Evolutionary conservation across 225 moss, liverwort and hornwort species (phyloP).

Genomic region (Thuidium tamariscinum): DNA sequence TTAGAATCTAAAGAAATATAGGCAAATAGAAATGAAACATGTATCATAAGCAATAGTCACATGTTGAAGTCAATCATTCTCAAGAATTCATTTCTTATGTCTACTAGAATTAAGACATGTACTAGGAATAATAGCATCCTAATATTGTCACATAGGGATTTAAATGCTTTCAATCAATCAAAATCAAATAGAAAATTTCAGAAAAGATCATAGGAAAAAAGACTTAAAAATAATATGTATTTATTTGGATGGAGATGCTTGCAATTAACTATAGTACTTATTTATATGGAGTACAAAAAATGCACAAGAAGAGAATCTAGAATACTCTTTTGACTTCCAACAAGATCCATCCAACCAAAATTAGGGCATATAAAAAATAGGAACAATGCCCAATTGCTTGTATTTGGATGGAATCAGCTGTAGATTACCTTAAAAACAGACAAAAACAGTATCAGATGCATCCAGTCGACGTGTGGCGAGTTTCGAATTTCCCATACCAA

Average conservation of each 20-base stretch:
- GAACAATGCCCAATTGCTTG: not conserved
- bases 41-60: not conserved
- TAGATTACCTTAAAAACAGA: not conserved
- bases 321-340: not conserved
- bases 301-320: not conserved
- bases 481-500: not conserved
- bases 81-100: not conserved
- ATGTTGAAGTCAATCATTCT: not conserved
- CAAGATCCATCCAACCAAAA: not conserved
- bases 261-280: accelerated
- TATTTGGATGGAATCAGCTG: not conserved
- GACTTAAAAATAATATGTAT: not conserved
- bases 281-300: not conserved
- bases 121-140: not conserved
- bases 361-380: not conserved
- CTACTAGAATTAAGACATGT: not conserved
- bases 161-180: not conserved
- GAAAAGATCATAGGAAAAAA: not conserved
- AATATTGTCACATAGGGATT: not conserved
- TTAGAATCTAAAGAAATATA: not conserved
- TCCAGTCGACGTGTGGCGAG: not conserved
- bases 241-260: not conserved
- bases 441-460: not conserved
- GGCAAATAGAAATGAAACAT: not conserved
- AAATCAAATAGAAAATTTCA: not conserved